These are phyloP conservation scores for Fusarium oxysporum DNA, from an alignment of 2,329 filamentous ascomycete genomes.

Conservation along the genomic window DNA sequence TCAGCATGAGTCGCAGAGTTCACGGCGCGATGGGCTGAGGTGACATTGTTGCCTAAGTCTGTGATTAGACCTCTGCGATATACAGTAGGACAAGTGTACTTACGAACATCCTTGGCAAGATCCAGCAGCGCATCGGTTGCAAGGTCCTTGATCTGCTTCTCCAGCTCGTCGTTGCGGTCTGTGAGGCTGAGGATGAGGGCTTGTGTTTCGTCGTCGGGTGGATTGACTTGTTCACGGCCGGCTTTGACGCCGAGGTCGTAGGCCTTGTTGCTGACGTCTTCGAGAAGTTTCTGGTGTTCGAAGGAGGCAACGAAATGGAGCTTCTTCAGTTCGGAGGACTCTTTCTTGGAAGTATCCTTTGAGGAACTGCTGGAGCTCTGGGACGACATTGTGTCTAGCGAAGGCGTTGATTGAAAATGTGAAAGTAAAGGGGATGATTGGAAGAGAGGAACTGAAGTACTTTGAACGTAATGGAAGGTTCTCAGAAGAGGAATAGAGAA, in stretches of 20 bases:
- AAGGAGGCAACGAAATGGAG: background rate
- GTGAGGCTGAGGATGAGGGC: background rate
- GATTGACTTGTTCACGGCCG: background rate
- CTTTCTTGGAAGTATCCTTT: background rate
- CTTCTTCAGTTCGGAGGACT: background rate
- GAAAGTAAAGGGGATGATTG: no score
- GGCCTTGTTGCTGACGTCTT: background rate
- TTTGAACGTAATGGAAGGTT: no score
- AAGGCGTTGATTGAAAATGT: no score
- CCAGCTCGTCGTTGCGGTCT: background rate
- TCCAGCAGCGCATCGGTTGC: accelerated
- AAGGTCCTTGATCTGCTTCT: background rate
- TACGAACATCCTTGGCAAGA: background rate
- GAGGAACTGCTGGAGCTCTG: background rate
- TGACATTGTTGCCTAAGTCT: accelerated
- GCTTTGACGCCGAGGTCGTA: background rate
- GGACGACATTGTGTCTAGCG: background rate
- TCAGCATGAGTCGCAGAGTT: accelerated
- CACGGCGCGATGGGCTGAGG: background rate
- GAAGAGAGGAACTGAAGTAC: no score
- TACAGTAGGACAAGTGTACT: accelerated
- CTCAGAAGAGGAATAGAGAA: accelerated
- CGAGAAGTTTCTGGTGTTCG: background rate
- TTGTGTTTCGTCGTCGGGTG: background rate
- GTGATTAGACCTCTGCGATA: accelerated